A percentile compares a stretch with the other conserved stretches of the same genome.
Conservation (phyloP, 2,329 filamentous ascomycete species). For the Xylaria sp. region DNA sequence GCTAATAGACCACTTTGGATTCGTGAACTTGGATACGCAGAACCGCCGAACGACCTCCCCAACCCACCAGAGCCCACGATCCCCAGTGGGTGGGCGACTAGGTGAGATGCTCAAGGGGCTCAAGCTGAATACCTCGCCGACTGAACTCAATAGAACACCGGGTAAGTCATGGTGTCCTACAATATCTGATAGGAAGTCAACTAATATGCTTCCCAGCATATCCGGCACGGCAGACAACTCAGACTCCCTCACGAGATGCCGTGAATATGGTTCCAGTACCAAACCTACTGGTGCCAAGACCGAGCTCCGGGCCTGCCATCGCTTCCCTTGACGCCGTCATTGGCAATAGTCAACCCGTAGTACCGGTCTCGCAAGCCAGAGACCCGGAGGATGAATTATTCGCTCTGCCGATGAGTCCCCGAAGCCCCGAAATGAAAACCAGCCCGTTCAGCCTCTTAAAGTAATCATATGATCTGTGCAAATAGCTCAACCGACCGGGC, state of each 20-base stretch:
- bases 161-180: constrained; percentile 39
- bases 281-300: constrained; percentile 7
- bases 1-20: constrained; percentile 77
- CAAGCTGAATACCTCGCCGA: constrained; percentile 67
- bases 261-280: constrained; percentile 32
- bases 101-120: constrained; percentile 76
- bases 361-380: constrained; percentile 29
- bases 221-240: constrained; percentile 10
- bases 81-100: constrained; percentile 61
- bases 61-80: constrained; percentile 54
- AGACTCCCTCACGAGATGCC: constrained; percentile 23
- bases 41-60: constrained; percentile 25
- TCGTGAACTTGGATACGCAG: constrained; percentile 39
- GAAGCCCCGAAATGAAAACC: constrained; percentile 78
- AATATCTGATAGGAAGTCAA: not conserved
- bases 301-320: constrained; percentile 24
- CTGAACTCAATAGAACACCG: constrained; percentile 52
- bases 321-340: constrained; percentile 40
- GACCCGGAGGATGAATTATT: constrained; percentile 78
- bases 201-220: constrained; percentile 9
- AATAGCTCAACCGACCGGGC: not conserved
- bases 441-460: constrained; percentile 66
- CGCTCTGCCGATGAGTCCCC: constrained; percentile 77
- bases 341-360: constrained; percentile 20
- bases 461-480: constrained; percentile 8